Percentiles rank a stretch among this genome's conserved stretches.
Conservation (phyloP, 495 filamentous ascomycete genomes). For the Elasticomyces elasticus region DNA sequence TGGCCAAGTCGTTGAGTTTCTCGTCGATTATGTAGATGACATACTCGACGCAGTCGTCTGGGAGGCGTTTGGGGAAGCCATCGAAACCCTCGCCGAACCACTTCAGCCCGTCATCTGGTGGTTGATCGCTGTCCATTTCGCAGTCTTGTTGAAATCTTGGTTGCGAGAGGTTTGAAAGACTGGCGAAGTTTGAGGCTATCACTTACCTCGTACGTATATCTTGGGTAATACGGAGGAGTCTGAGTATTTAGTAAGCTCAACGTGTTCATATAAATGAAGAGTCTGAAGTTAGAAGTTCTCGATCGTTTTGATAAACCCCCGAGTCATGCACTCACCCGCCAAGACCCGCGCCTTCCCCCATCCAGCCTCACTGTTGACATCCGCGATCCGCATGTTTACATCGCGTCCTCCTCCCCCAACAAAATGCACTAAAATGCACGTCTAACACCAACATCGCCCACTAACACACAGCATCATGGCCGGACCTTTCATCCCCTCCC, state of each 20-base stretch:
- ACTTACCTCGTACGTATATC: too few relatives aligned
- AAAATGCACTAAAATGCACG: not conserved
- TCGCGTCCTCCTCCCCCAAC: too few relatives aligned
- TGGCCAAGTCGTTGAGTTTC: conserved; percentile 37
- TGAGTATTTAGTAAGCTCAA: too few relatives aligned
- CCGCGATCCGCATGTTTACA: too few relatives aligned
- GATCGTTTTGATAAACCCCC: too few relatives aligned
- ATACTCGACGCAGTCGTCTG: conserved; percentile 86
- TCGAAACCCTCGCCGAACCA: conserved; percentile 44
- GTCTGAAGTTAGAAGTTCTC: too few relatives aligned
- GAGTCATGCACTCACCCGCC: too few relatives aligned
- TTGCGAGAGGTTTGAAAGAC: not conserved
- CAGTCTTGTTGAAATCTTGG: not conserved
- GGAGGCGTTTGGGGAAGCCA: conserved; percentile 61
- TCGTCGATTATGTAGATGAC: conserved; percentile 60
- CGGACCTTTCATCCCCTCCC: conserved; percentile 17
- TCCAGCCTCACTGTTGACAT: too few relatives aligned
- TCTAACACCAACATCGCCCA: not conserved
- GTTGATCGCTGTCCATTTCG: conserved; percentile 22
- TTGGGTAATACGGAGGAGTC: too few relatives aligned
- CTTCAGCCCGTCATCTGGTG: conserved; percentile 35
- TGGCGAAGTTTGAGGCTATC: not conserved
- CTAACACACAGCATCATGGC: conserved; percentile 1
- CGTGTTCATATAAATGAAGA: too few relatives aligned
- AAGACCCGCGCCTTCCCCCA: too few relatives aligned